Evolutionary conservation across 2,329 filamentous ascomycete species (phyloP).

Genomic region (Aspergillus sojae): DNA sequence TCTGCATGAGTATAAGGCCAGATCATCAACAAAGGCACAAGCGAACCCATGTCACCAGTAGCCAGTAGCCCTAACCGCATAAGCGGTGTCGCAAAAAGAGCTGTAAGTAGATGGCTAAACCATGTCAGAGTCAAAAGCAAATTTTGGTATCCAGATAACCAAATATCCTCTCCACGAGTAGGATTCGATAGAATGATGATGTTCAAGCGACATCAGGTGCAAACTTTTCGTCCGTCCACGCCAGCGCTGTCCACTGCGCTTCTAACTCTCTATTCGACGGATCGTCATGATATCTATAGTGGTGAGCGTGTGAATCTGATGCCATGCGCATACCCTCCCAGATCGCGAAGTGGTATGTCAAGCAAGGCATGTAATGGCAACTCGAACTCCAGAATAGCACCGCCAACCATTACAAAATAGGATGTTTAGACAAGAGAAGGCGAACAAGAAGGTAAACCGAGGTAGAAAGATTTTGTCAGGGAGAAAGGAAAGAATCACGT

Average conservation of each 20-base stretch:
- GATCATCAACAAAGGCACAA: neutral
- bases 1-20: neutral
- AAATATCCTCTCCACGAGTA: slow-evolving; percentile 4
- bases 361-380: slow-evolving; percentile 19
- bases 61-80: neutral
- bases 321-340: slow-evolving; percentile 23
- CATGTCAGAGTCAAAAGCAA: slow-evolving; percentile 9
- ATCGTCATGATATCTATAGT: slow-evolving; percentile 25
- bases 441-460: slow-evolving; percentile 2
- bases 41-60: neutral
- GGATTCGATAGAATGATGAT: slow-evolving; percentile 1
- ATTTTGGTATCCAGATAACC: slow-evolving; percentile 12
- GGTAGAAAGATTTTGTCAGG: slow-evolving; percentile 1
- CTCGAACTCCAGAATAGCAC: slow-evolving; percentile 22
- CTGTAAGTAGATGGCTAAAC: slow-evolving; percentile 9
- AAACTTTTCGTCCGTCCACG: slow-evolving; percentile 22
- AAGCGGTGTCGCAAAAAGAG: neutral
- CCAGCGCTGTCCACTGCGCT: slow-evolving; percentile 19
- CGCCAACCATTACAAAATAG: slow-evolving; percentile 19
- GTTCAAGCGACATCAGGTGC: slow-evolving; percentile 15
- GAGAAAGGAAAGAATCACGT: slow-evolving; percentile 20
- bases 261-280: slow-evolving; percentile 27
- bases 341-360: slow-evolving; percentile 20
- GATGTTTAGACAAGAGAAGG: neutral
- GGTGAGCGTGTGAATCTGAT: slow-evolving; percentile 20